phyloP scores from a whole-genome alignment of 805 yeast species.

The Wickerhamomyces alni region DNA sequence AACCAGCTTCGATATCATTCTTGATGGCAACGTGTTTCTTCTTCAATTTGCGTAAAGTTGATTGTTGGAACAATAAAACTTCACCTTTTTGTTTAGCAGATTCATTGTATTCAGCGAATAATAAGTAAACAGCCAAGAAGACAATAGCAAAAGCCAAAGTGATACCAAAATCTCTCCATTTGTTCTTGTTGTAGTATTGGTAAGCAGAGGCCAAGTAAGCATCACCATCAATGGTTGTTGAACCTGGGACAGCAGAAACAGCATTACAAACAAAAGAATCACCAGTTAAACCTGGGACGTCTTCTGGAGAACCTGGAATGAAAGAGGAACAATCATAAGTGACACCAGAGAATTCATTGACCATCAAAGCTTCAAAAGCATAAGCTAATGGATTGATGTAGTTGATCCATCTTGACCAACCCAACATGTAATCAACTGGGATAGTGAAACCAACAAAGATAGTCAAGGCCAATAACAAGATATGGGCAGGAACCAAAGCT shows the following conservation, averaged over 20 bases:
- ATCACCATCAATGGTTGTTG: slow-evolving; percentile 43
- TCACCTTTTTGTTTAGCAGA: slow-evolving; percentile 72
- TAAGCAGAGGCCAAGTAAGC: slow-evolving; percentile 39
- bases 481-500: slow-evolving; percentile 55
- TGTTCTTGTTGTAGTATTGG: slow-evolving; percentile 37
- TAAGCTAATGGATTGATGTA: slow-evolving; percentile 55
- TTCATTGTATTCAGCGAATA: slow-evolving; percentile 49
- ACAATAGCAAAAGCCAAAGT: slow-evolving; percentile 46
- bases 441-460: slow-evolving; percentile 54
- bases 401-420: slow-evolving; percentile 65
- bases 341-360: slow-evolving; percentile 48
- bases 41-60: slow-evolving; percentile 40
- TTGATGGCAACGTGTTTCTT: slow-evolving; percentile 30
- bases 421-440: slow-evolving; percentile 50
- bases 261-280: slow-evolving; percentile 45
- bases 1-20: slow-evolving; percentile 22
- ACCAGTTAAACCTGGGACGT: slow-evolving; percentile 18
- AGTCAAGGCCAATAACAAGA: slow-evolving; percentile 41
- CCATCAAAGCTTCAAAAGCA: slow-evolving; percentile 51
- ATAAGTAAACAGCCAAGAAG: slow-evolving; percentile 48
- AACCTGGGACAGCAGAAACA: slow-evolving; percentile 53
- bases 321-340: slow-evolving; percentile 39
- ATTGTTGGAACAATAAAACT: slow-evolving; percentile 50
- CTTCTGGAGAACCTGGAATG: slow-evolving; percentile 37
- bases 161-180: slow-evolving; percentile 67